These are phyloP conservation scores for Canariomyces notabilis DNA, from an alignment of 2,329 filamentous ascomycete species.

Conservation along the genomic window DNA sequence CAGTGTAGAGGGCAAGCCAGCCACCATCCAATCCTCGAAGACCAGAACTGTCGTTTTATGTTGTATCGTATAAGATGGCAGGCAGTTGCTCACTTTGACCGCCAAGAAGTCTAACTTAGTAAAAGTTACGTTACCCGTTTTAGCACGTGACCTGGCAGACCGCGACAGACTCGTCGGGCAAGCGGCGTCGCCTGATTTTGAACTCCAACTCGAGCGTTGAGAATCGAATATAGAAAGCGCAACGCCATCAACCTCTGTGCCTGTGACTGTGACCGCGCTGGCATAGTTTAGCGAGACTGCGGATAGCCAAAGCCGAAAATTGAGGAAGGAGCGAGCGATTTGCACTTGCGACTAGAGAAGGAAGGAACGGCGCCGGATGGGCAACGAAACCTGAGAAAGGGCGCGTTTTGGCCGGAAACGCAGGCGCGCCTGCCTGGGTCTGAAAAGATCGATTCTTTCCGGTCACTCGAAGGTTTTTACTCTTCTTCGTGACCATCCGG, in stretches of 20 bases:
- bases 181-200: constrained; percentile 13
- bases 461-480: background rate
- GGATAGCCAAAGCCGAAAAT: background rate
- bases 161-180: constrained; percentile 20
- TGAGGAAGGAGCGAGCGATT: background rate
- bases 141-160: constrained; percentile 16
- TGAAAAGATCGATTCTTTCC: background rate
- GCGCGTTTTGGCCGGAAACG: constrained; percentile 34
- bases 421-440: constrained; percentile 20
- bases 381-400: constrained; percentile 14
- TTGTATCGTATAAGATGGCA: no score
- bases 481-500: background rate
- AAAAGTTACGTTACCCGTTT: no score
- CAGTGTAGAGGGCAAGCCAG: no score
- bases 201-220: constrained; percentile 12
- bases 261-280: constrained; percentile 1
- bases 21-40: no score
- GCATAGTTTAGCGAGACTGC: constrained; percentile 9
- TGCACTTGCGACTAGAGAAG: background rate
- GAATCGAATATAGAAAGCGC: constrained; percentile 2
- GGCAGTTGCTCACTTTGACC: no score
- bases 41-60: no score
- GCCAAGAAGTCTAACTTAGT: no score
- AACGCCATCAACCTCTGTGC: background rate
- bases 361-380: constrained; percentile 20